Conservation (phyloP, 2,329 filamentous ascomycete species). For the Beauveria asiatica region DNA sequence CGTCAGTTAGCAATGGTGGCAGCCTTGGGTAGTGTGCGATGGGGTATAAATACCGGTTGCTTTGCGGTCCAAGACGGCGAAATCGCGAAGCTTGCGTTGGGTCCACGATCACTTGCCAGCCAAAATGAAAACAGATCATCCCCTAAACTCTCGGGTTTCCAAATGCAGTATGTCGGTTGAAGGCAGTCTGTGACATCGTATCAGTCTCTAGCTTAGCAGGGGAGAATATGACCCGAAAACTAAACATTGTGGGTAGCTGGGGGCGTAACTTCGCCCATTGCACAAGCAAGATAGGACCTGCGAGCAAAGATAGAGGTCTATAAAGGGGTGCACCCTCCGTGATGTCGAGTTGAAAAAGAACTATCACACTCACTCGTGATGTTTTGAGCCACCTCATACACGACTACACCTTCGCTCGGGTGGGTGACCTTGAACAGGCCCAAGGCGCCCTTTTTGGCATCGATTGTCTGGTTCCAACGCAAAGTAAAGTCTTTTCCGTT, state of each 20-base stretch:
- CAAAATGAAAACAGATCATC: slow-evolving; percentile 23
- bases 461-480: slow-evolving; percentile 23
- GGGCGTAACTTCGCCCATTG: neutral
- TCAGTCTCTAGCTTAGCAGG: neutral
- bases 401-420: slow-evolving; percentile 21
- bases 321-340: neutral
- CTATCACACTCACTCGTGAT: slow-evolving; percentile 20
- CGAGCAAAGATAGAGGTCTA: neutral
- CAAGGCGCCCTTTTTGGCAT: slow-evolving; percentile 16
- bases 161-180: slow-evolving; percentile 17
- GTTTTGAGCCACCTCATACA: slow-evolving; percentile 22
- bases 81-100: slow-evolving; percentile 21
- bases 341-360: neutral
- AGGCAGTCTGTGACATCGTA: slow-evolving; percentile 16
- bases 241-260: neutral
- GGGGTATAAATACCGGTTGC: slow-evolving; percentile 15
- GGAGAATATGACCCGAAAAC: slow-evolving; percentile 10
- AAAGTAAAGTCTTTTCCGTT: slow-evolving; percentile 22
- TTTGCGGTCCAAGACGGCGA: slow-evolving; percentile 25
- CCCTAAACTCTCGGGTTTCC: slow-evolving; percentile 21
- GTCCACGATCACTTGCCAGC: slow-evolving; percentile 18
- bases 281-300: neutral
- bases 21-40: neutral
- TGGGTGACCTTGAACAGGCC: slow-evolving; percentile 24
- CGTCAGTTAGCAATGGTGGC: neutral